Conservation (phyloP, 768 basidiomycete genomes). For the Suillus tomentosus region DNA sequence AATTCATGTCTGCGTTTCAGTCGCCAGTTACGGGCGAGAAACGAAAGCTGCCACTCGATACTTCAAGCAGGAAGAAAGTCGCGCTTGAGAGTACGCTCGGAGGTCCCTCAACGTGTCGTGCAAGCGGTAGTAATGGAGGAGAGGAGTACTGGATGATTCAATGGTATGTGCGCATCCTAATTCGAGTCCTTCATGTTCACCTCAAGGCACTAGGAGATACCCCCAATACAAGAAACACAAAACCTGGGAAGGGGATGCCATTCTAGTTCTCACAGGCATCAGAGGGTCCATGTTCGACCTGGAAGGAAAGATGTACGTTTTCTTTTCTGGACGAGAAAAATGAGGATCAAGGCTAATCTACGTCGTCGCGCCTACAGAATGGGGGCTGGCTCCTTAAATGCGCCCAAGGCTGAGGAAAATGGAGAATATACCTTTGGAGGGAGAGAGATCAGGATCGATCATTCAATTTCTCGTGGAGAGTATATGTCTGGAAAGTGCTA, state of each 20-base stretch:
- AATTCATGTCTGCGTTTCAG: constrained; percentile 24
- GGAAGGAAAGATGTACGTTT: constrained; percentile 64
- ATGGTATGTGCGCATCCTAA: constrained; percentile 47
- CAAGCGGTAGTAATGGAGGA: constrained; percentile 17
- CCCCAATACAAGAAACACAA: constrained; percentile 83
- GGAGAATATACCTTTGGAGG: constrained; percentile 45
- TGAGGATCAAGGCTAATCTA: not conserved
- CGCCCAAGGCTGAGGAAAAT: constrained; percentile 39
- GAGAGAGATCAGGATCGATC: constrained; percentile 70
- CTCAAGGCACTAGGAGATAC: constrained; percentile 48
- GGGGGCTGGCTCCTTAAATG: constrained; percentile 48
- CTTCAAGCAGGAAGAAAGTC: constrained; percentile 29
- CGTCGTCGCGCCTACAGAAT: constrained; percentile 41
- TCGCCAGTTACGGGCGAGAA: constrained; percentile 29
- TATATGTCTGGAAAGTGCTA: constrained; percentile 71
- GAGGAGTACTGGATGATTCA: constrained; percentile 76
- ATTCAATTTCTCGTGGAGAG: constrained; percentile 51
- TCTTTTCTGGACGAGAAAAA: constrained; percentile 4
- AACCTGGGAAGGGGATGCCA: constrained; percentile 85
- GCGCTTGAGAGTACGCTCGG: constrained; percentile 27
- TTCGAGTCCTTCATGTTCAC: constrained; percentile 3
- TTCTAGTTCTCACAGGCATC: constrained; percentile 52
- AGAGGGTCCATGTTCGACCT: constrained; percentile 58
- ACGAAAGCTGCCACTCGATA: constrained; percentile 29
- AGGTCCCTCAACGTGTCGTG: constrained; percentile 11